Evolutionary conservation across 352 stramenopile genomes (phyloP).

Genomic region (Blastocystis sp.): DNA sequence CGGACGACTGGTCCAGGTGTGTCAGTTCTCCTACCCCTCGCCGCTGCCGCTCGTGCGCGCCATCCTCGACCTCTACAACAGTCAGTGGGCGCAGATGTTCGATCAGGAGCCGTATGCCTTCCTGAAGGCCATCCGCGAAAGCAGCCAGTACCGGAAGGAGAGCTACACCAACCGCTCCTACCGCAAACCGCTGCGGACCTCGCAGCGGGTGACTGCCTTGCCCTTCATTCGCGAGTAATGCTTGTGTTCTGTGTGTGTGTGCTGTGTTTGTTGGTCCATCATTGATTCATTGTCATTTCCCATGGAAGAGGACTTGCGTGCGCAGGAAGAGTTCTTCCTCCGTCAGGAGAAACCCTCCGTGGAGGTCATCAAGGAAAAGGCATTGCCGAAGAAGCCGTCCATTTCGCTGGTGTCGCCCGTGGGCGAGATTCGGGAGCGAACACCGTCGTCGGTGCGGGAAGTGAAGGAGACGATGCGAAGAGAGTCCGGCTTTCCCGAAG

Average conservation of each 20-base stretch:
- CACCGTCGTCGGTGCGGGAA: not conserved
- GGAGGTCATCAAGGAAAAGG: not conserved
- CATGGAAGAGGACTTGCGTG: conserved; percentile 13
- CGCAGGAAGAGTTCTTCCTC: conserved; percentile 28
- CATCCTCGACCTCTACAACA: conserved; percentile 39
- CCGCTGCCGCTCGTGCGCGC: conserved; percentile 26
- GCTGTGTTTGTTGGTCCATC: conserved; percentile 21
- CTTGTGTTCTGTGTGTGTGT: not conserved
- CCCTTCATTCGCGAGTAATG: not conserved
- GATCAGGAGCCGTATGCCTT: conserved; percentile 42
- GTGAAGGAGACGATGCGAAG: not conserved
- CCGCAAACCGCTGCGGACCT: not conserved
- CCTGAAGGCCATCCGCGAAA: conserved; percentile 49
- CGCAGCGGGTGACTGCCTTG: not conserved
- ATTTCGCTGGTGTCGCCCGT: not conserved
- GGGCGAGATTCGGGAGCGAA: not conserved
- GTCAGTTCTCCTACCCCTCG: conserved; percentile 46
- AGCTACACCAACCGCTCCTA: conserved; percentile 50
- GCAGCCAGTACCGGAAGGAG: conserved; percentile 30
- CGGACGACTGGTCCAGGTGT: conserved; percentile 35
- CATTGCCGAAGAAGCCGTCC: not conserved
- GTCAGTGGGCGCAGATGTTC: conserved; percentile 22
- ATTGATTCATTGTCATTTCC: too few relatives aligned
- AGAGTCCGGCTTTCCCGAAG: conserved; percentile 9
- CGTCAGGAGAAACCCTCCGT: not conserved